Percentiles rank a stretch among this genome's conserved stretches.
Conservation (phyloP, 345 rosid genomes). For the Sonneratia caseolaris region DNA sequence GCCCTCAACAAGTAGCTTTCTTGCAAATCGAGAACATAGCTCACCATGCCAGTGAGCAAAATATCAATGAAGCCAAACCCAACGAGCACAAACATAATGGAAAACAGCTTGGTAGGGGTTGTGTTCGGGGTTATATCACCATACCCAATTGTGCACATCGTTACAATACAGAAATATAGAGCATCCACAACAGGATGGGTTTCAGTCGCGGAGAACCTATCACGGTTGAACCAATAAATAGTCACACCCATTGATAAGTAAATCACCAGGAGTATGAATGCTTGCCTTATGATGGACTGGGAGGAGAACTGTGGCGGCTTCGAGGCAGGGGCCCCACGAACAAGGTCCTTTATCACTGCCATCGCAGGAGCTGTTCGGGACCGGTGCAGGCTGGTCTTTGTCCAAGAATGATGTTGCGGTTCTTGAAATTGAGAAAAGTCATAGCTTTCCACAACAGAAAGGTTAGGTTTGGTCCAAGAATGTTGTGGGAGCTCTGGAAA, state of each 20-base stretch:
- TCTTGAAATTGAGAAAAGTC: conserved; percentile 1
- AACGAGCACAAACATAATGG: conserved; percentile 72
- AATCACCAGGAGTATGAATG: conserved; percentile 34
- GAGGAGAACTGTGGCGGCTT: conserved; percentile 48
- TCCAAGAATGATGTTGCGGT: conserved; percentile 4
- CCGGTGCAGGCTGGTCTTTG: conserved; percentile 43
- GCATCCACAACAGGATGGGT: conserved; percentile 93
- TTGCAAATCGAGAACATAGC: conserved; percentile 82
- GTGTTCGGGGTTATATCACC: conserved; percentile 78
- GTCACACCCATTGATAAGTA: conserved; percentile 64
- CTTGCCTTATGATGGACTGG: conserved; percentile 50
- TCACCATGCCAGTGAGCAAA: conserved; percentile 71
- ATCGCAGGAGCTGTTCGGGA: conserved; percentile 82
- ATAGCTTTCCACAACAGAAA: conserved; percentile 15
- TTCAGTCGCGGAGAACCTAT: conserved; percentile 32
- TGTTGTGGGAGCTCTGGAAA: not conserved
- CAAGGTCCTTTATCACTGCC: conserved; percentile 47
- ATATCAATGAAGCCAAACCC: conserved; percentile 80
- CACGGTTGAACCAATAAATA: conserved; percentile 54
- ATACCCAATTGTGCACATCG: conserved; percentile 93
- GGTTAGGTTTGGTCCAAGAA: not conserved
- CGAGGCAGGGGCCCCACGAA: conserved; percentile 15
- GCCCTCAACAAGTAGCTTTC: conserved; percentile 61
- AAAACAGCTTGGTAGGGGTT: conserved; percentile 57
- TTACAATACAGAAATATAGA: conserved; percentile 77